Conservation (phyloP, 495 filamentous ascomycete genomes). For the Trypethelium eluteriae region DNA sequence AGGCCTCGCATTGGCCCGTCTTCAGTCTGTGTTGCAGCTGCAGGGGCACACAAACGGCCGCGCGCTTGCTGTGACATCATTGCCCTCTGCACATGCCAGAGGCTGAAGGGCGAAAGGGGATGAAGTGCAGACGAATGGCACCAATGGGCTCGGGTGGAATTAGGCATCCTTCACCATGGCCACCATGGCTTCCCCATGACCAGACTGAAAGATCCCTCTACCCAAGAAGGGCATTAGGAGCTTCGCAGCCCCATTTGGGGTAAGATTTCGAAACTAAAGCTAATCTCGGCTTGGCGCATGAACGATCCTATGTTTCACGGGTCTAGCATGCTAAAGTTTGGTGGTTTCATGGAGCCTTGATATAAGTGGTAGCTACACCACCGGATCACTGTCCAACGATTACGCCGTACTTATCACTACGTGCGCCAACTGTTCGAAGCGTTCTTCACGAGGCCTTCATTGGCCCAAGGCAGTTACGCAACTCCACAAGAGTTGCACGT, state of each 20-base stretch:
- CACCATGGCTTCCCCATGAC: too few relatives aligned
- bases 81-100: not conserved
- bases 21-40: not conserved
- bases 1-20: not conserved
- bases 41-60: constrained; percentile 5
- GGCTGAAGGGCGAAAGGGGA: not conserved
- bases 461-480: not conserved
- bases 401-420: not conserved
- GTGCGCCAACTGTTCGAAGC: not conserved
- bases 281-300: not conserved
- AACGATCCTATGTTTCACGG: not conserved
- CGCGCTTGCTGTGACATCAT: constrained; percentile 10
- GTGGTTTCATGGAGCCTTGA: not conserved
- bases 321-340: not conserved
- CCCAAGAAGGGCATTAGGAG: not conserved
- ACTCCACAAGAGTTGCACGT: not conserved
- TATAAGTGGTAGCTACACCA: not conserved
- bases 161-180: too few relatives aligned
- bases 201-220: not conserved
- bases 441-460: not conserved
- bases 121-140: not conserved
- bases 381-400: not conserved
- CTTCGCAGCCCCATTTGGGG: not conserved
- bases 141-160: too few relatives aligned
- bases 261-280: not conserved